A percentile compares a stretch with the other conserved stretches of the same genome.
These are phyloP conservation scores for Aquilaria agallochum DNA, from an alignment of 441 rosid genomes.

Conservation along the genomic window DNA sequence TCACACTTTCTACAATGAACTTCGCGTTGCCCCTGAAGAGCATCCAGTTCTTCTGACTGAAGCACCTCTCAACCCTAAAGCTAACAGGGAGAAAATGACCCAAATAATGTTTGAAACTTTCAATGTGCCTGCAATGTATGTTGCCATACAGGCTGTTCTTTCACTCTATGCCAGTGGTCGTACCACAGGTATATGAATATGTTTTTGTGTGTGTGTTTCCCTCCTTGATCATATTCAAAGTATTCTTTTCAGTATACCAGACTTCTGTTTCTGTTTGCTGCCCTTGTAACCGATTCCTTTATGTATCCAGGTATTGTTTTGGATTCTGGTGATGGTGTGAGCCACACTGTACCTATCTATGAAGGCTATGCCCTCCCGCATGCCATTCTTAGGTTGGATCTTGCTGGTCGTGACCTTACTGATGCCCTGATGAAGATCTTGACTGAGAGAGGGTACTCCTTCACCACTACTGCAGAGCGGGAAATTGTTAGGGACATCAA, in stretches of 20 bases:
- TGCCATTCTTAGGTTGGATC: too few relatives aligned
- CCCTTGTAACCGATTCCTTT: neutral
- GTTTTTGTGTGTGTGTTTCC: neutral
- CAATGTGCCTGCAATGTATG: too few relatives aligned
- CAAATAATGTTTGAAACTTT: too few relatives aligned
- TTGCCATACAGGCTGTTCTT: slow-evolving; percentile 53
- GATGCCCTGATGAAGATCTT: slow-evolving; percentile 68
- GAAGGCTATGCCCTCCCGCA: too few relatives aligned
- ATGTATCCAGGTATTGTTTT: slow-evolving; percentile 46
- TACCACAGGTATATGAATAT: slow-evolving; percentile 52
- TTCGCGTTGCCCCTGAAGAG: slow-evolving; percentile 64
- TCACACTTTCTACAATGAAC: slow-evolving; percentile 23
- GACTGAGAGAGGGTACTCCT: slow-evolving; percentile 65
- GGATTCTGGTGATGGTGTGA: too few relatives aligned
- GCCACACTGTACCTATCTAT: too few relatives aligned
- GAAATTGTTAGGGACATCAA: slow-evolving; percentile 70
- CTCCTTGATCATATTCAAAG: neutral
- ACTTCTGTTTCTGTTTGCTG: slow-evolving; percentile 2
- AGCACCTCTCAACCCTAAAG: slow-evolving; percentile 75
- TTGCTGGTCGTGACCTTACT: slow-evolving; percentile 17
- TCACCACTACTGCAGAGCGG: slow-evolving; percentile 67
- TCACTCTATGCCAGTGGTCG: slow-evolving; percentile 79
- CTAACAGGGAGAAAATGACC: slow-evolving; percentile 53
- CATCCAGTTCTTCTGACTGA: slow-evolving; percentile 72
- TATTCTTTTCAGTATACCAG: neutral